Evolutionary conservation across 352 stramenopile species (phyloP), one percentile per base, ranked within the genome.

Genomic region (Salisapilia sapeloensis): DNA sequence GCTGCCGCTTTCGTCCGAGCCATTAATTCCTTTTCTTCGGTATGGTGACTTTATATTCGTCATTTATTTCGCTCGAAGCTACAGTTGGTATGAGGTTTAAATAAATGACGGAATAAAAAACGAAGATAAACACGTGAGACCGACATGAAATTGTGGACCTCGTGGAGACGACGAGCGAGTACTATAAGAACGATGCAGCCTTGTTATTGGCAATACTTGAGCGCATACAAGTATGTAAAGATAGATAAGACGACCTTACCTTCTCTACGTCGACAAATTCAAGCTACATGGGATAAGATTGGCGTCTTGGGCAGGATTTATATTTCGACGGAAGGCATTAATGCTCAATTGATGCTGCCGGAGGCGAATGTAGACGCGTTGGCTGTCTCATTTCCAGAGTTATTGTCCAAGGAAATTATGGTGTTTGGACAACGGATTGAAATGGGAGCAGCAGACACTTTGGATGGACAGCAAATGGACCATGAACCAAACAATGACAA

Each of bases 301-400:
- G 51, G 53, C 11, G 60, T 71, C 6, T 34, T 64, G 4, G 72
- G 77, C 4, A 52, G 77, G 33, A 67, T 97, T 10, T 97, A 97
- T 53, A 81, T 96, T 12, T 83, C 89, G 5, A 43, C 70, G 8
- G 91, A 97, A 64, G 91, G 87, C 13, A 65, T 96, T 29, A 97
- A 97, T 60, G 91, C 82, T 6, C 91, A 97, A 64, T 85, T 97
- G 56, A 75, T 85, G 24, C 58, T 97, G 18, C 89, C 91, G 2
- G 70, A 71, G 23, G 69, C 60, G 26, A 61, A 78, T 6, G 21
- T 95, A 23, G 29, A 54, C 9, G 52, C 63, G 19, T 93, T 93
- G 53, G 47, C 60, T 4, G 33, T 53, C 27, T 84, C 66, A 33
- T 81, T 72, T 24, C 42, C 57, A 13, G 43, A 40, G 3, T 47